Base-by-base conservation (phyloP, 345 rosid species). In the Iberis pinnata region DNA sequence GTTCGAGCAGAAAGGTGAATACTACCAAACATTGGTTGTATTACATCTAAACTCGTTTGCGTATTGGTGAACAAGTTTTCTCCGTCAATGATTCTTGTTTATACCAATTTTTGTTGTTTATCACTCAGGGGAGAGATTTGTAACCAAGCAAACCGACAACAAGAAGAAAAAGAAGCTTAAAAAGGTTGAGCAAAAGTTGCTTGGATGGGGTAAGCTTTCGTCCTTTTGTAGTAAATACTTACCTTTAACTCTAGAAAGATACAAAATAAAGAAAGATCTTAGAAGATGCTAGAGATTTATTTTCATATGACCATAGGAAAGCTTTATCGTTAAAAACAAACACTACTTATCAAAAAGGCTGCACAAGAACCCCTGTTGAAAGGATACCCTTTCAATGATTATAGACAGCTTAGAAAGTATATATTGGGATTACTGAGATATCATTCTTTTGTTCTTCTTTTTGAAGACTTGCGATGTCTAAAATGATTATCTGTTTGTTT, bases 121-220 rank as follows among this genome's bases (percentile, higher is more conserved):
- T 57, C 42, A 61, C 69, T 74, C 81, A 92, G 99, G 99, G 61
- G 94, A 92, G 4, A 81, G 70, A 51, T 88, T 92, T 58, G 49
- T 92, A 44, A 29, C 90, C 29, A 88, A 92, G 68, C 79, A 88
- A 70, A 75, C 73, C 3, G 97, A 92, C 50, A 78, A 45, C 81
- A 78, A 72, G 78, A 92, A 85, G 85, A 92, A 88, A 74, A 92
- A 71, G 78, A 92, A 92, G 69, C 78, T 88, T 44, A 92, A 80
- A 78, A 86, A 68, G 74, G 97, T 78, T 27, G 95, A 88, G 74
- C 86, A 88, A n/a, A 92, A 67, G 78, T 78, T 92, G 71, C 99
- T 92, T 69, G 84, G 99, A 60, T 92, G 99, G 99, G 88, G 97
- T 92, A 59, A 58, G 83, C 60, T 69, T 41, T 35, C 35, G 33